Percentiles rank a stretch among this genome's conserved stretches.
Conservation (phyloP, 441 rosid species). For the Erodium trifolium region DNA sequence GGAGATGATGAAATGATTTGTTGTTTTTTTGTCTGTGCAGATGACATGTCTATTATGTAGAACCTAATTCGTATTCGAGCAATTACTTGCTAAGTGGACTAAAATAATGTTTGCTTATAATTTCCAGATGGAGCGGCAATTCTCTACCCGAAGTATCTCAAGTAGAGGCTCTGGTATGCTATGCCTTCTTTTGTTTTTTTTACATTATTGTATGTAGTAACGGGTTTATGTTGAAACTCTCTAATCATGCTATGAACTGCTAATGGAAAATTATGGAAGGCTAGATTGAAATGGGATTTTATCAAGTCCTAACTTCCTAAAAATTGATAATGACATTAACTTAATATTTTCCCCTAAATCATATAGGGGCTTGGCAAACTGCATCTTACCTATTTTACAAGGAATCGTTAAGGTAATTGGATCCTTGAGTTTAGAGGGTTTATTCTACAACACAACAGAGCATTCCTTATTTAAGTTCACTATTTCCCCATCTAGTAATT, state of each 20-base stretch:
- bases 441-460: too few relatives aligned
- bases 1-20: neutral
- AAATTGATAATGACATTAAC: too few relatives aligned
- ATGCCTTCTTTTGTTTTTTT: constrained; percentile 6
- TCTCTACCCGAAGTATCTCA: constrained; percentile 50
- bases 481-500: too few relatives aligned
- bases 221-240: neutral
- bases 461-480: too few relatives aligned
- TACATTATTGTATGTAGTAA: neutral
- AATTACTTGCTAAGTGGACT: constrained; percentile 19
- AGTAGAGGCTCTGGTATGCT: constrained; percentile 61
- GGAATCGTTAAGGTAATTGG: too few relatives aligned
- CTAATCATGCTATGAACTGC: neutral
- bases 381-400: too few relatives aligned
- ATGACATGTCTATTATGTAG: constrained; percentile 22
- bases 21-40: constrained; percentile 13
- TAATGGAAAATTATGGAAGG: neutral
- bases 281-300: neutral
- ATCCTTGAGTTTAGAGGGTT: too few relatives aligned
- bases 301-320: too few relatives aligned
- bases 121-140: constrained; percentile 67
- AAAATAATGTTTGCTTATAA: constrained; percentile 51
- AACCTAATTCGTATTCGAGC: constrained; percentile 19
- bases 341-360: too few relatives aligned
- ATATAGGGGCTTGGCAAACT: too few relatives aligned